phyloP scores from a whole-genome alignment of 371 early-diverging fungal genomes.

The Rhizomucor pusillus region DNA sequence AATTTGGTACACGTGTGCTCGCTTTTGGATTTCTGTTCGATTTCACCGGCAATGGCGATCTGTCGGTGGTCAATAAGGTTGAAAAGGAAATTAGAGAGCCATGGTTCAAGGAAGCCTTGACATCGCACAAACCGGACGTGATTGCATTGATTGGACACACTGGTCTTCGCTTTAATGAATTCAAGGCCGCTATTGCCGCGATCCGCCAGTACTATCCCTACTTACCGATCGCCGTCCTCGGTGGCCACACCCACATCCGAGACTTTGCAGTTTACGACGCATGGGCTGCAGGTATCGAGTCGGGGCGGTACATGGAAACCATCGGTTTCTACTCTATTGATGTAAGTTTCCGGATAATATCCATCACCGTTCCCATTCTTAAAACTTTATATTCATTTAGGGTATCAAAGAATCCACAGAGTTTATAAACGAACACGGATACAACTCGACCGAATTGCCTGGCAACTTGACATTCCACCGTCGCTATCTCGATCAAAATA shows the following conservation, averaged over 20 bases:
- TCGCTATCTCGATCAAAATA: conserved; percentile 61
- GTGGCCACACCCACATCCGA: conserved; percentile 62
- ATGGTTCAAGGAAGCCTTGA: conserved; percentile 59
- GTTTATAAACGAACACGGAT: conserved; percentile 18
- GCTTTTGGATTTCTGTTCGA: conserved; percentile 59
- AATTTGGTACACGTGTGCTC: conserved; percentile 55
- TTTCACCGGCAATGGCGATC: conserved; percentile 42
- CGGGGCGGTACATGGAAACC: conserved; percentile 61
- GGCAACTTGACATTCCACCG: conserved; percentile 50
- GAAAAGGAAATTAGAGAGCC: conserved; percentile 46
- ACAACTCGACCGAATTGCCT: conserved; percentile 11
- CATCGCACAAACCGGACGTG: conserved; percentile 46
- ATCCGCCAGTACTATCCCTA: conserved; percentile 51
- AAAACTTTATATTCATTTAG: conserved; percentile 6
- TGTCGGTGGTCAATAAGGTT: conserved; percentile 38
- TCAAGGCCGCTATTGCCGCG: conserved; percentile 40
- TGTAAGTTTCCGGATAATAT: conserved; percentile 12
- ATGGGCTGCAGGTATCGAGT: conserved; percentile 53
- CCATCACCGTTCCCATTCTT: not conserved
- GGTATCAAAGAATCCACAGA: conserved; percentile 15
- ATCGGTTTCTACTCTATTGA: conserved; percentile 56
- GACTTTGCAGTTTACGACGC: conserved; percentile 52
- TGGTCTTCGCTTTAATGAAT: conserved; percentile 49
- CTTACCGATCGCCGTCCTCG: conserved; percentile 54
- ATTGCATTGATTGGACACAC: conserved; percentile 53